Evolutionary conservation across 495 filamentous ascomycete genomes (phyloP).

Genomic region (Penicillium paradoxum): DNA sequence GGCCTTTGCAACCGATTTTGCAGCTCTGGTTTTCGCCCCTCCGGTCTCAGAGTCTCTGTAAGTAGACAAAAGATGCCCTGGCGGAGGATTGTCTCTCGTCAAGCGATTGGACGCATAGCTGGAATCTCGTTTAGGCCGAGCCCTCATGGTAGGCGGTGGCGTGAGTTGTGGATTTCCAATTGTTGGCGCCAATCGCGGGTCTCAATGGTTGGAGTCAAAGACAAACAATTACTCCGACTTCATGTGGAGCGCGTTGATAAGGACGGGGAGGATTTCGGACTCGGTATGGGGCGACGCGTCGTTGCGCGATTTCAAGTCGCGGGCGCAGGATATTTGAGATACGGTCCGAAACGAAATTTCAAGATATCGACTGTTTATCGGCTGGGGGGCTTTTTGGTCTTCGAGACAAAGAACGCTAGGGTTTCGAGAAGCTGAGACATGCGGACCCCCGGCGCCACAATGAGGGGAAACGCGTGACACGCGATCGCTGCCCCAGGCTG

Average conservation of each 20-base stretch:
- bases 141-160: constrained; percentile 8
- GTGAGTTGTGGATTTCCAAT: background rate
- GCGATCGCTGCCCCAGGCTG: constrained; percentile 1
- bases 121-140: constrained; percentile 18
- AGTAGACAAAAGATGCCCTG: constrained; percentile 17
- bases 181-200: background rate
- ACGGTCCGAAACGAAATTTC: too few relatives aligned
- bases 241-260: background rate
- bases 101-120: constrained; percentile 22
- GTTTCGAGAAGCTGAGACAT: constrained; percentile 1
- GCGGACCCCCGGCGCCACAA: background rate
- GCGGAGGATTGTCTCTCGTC: constrained; percentile 3
- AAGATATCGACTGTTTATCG: background rate
- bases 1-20: background rate
- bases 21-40: background rate
- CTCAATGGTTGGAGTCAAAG: background rate
- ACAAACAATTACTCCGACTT: background rate
- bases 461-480: constrained; percentile 14
- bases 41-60: constrained; percentile 14
- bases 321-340: background rate
- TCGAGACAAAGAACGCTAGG: constrained; percentile 1
- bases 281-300: background rate
- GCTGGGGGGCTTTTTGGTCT: background rate
- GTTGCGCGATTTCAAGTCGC: background rate
- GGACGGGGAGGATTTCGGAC: background rate